Percentiles rank a stretch among this genome's conserved stretches.
These are phyloP conservation scores for Suhomyces taliae DNA, from an alignment of 1,139 yeast genomes.

Conservation along the genomic window DNA sequence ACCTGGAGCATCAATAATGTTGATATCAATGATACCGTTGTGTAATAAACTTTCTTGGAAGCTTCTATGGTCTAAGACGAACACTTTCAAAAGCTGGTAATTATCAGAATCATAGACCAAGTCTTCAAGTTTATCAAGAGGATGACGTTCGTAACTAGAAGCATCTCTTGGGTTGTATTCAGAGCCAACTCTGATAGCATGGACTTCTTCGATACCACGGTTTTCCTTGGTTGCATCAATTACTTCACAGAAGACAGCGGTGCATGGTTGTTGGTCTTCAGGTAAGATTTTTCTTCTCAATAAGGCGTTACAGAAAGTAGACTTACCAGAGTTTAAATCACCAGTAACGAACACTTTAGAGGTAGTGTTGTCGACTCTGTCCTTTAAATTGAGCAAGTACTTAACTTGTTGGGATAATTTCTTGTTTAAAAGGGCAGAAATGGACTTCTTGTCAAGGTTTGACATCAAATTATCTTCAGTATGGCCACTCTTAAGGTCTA, in stretches of 20 bases:
- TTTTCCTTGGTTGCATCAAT: slow-evolving; percentile 76
- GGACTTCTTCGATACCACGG: slow-evolving; percentile 80
- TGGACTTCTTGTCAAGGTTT: slow-evolving; percentile 61
- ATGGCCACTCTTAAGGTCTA: slow-evolving; percentile 64
- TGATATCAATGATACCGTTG: slow-evolving; percentile 91
- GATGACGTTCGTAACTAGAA: slow-evolving; percentile 60
- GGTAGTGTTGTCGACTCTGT: slow-evolving; percentile 85
- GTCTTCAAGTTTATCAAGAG: slow-evolving; percentile 57
- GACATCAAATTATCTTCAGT: slow-evolving; percentile 41
- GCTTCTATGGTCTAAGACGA: slow-evolving; percentile 74
- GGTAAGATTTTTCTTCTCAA: slow-evolving; percentile 79
- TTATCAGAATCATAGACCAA: slow-evolving; percentile 75
- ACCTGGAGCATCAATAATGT: slow-evolving; percentile 96
- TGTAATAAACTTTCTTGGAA: slow-evolving; percentile 69
- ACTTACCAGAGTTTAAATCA: slow-evolving; percentile 94
- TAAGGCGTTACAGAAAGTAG: slow-evolving; percentile 91
- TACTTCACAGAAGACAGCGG: slow-evolving; percentile 94
- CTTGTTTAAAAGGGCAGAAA: slow-evolving; percentile 64
- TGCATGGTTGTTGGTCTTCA: slow-evolving; percentile 97
- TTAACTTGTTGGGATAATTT: slow-evolving; percentile 60
- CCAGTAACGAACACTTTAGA: slow-evolving; percentile 97
- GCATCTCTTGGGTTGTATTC: slow-evolving; percentile 62
- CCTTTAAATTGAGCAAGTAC: slow-evolving; percentile 73
- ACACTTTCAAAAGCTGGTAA: slow-evolving; percentile 74
- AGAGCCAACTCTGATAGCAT: slow-evolving; percentile 73